Percentiles rank a stretch among this genome's conserved stretches.
phyloP scores from a whole-genome alignment of 768 basidiomycete genomes.

The Suillus spraguei region DNA sequence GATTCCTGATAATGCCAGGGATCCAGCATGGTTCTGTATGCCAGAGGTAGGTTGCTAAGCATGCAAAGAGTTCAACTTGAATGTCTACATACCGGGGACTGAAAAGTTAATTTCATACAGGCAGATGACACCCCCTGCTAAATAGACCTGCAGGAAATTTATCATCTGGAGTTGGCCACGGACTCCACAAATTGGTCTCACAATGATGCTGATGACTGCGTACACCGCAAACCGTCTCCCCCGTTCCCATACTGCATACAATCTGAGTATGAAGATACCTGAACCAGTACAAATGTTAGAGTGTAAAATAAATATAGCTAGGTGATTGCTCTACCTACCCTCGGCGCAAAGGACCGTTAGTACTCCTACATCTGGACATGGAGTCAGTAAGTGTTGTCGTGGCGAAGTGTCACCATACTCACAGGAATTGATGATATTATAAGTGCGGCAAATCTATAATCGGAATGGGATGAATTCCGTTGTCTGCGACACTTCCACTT shows the following conservation, averaged over 20 bases:
- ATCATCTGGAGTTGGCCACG: not conserved
- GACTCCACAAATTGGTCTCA: not conserved
- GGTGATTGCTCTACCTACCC: not conserved
- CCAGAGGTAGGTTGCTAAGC: not conserved
- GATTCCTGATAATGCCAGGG: not conserved
- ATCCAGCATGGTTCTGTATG: not conserved
- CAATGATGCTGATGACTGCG: not conserved
- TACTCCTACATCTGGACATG: not conserved
- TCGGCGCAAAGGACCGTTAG: not conserved
- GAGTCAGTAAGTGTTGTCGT: not conserved
- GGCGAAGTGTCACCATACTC: not conserved
- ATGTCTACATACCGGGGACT: not conserved
- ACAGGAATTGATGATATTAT: not conserved
- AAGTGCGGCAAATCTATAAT: not conserved
- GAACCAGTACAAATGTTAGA: not conserved
- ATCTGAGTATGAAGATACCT: slow-evolving; percentile 2
- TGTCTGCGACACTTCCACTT: not conserved
- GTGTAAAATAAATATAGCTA: no score
- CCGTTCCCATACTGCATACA: not conserved
- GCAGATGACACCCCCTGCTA: not conserved
- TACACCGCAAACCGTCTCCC: not conserved
- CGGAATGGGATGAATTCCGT: not conserved
- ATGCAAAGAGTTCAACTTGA: not conserved
- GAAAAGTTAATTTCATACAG: not conserved
- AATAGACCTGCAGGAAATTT: not conserved